A percentile compares a stretch with the other conserved stretches of the same genome.
Evolutionary conservation across 306 rosid species (phyloP).

Genomic region (Fagus sylvatica): DNA sequence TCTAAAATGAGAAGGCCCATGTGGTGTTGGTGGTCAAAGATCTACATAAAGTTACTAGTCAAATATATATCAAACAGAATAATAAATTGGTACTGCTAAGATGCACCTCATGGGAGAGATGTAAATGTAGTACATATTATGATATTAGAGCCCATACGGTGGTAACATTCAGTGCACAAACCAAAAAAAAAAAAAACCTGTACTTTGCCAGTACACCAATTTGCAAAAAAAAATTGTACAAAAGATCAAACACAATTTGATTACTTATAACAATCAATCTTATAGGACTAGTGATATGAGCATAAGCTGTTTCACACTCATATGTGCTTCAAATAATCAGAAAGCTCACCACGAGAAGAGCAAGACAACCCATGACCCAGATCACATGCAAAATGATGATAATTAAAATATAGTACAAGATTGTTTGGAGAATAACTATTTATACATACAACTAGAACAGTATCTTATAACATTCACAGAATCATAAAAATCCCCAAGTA

Average conservation of each 20-base stretch:
- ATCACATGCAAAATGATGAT: not conserved
- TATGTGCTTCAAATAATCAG: not conserved
- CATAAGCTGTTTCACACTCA: not conserved
- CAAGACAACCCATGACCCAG: not conserved
- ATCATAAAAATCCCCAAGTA: too few relatives aligned
- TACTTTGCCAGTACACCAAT: not conserved
- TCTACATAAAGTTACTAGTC: constrained; percentile 40
- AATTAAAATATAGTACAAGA: not conserved
- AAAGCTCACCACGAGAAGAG: not conserved
- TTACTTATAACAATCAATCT: not conserved
- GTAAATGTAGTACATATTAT: not conserved
- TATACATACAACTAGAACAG: too few relatives aligned
- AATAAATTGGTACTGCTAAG: constrained; percentile 8
- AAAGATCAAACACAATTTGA: not conserved
- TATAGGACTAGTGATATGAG: not conserved
- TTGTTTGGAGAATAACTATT: not conserved
- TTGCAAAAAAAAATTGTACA: not conserved
- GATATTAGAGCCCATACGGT: not conserved
- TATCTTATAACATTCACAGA: too few relatives aligned
- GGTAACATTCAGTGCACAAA: not conserved
- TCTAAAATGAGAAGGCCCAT: constrained; percentile 97
- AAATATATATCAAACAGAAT: constrained; percentile 8
- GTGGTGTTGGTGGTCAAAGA: constrained; percentile 86
- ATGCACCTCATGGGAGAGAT: not conserved
- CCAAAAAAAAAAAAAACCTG: not conserved